These are phyloP conservation scores for Leucosporidium creatinivorum DNA, from an alignment of 768 basidiomycete species.

Conservation along the genomic window DNA sequence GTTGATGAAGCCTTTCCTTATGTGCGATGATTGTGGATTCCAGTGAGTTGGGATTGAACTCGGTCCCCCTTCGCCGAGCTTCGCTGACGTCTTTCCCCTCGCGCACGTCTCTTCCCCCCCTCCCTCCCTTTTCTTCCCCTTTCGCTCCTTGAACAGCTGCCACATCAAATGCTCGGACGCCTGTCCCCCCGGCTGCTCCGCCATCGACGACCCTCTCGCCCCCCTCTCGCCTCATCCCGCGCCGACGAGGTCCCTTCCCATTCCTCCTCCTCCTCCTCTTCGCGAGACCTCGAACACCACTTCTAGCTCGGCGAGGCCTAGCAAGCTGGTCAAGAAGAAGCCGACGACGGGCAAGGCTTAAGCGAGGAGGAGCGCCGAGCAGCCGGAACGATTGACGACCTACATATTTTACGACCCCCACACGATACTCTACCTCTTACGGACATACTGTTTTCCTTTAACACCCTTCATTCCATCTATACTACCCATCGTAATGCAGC, in stretches of 20 bases:
- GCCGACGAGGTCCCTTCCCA: neutral
- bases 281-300: neutral
- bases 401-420: no score
- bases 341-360: no score
- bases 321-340: slow-evolving; percentile 24
- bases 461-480: no score
- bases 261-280: neutral
- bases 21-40: slow-evolving; percentile 83
- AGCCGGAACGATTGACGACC: no score
- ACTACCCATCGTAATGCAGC: no score
- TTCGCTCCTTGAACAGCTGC: neutral
- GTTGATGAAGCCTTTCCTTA: slow-evolving; percentile 67
- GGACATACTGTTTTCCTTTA: no score
- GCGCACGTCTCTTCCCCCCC: no score
- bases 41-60: slow-evolving; percentile 46
- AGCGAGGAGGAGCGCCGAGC: no score
- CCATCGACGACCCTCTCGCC: neutral
- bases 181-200: neutral
- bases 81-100: neutral
- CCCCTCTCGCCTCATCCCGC: neutral
- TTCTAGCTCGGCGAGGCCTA: slow-evolving; percentile 1
- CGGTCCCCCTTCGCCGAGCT: neutral
- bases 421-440: no score
- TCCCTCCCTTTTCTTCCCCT: no score
- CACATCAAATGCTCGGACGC: slow-evolving; percentile 28